Base-by-base conservation (phyloP, 768 basidiomycete species). In the Sporobolomyces phaffii region DNA sequence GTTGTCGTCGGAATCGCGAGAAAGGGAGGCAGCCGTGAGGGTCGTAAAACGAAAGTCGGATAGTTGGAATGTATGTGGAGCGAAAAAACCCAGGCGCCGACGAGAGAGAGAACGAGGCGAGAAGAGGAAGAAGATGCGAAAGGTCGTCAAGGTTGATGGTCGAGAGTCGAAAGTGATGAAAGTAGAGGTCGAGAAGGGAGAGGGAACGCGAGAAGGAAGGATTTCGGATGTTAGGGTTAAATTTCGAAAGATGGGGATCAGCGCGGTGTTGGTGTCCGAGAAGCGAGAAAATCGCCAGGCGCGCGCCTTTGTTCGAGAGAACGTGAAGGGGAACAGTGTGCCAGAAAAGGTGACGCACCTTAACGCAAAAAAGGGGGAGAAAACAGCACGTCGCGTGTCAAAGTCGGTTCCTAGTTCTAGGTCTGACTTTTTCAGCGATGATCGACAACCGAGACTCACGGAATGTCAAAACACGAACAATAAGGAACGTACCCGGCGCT, bases 331-430 rank as follows among this genome's bases (percentile, higher is more conserved):
- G 77, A 75, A 75, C 80, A 80, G 77, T 73, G 79, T 79, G 77
- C 79, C 78, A 73, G 78, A 76, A 73, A 75, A 76, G 78, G 79
- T 75, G 79, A 80, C 80, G 77, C 80, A 79, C 79, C 77, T 76
- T 73, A 78, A 76, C 75, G 82, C 84, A 68, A 65, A 60, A 34
- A 73, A 56, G 70, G 15, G 36, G 60, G 58, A 64, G 76, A 15
- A 33, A 14, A 14, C 34, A 68, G 66, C 68, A 68, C 73, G 74
- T 62, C 68, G 62, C 71, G 75, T 58, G 65, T 73, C 52, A 64
- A 65, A 57, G 53, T 34, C 38, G 58, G 51, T 51, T 44, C 56
- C 54, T 57, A 34, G 43, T 33, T 57, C 29, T 7, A n/a, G 31
- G 41, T 17, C 56, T 44, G 43, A 29, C 14, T 45, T n/a, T n/a